These are phyloP conservation scores for Acorus calamus DNA, from an alignment of 106 monocot genomes.

Conservation along the genomic window DNA sequence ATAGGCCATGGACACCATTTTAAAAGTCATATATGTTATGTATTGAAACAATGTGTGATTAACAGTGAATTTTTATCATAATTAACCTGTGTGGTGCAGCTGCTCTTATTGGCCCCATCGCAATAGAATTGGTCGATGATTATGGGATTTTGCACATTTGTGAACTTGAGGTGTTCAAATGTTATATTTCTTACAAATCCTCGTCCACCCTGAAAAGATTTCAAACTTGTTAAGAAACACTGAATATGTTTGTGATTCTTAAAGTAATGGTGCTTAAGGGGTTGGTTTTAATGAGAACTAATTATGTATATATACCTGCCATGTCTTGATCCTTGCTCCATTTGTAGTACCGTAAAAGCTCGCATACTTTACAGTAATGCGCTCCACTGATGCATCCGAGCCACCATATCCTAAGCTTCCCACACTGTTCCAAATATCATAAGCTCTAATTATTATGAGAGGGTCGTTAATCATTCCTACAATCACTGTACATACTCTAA, in stretches of 20 bases:
- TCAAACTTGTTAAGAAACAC: too few species aligned
- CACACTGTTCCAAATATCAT: background rate
- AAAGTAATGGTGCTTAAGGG: too few species aligned
- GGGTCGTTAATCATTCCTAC: too few species aligned
- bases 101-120: background rate
- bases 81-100: background rate
- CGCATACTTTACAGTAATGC: constrained; percentile 6
- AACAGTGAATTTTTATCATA: too few species aligned
- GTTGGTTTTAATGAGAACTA: too few species aligned
- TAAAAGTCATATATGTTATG: too few species aligned
- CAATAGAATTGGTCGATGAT: constrained; percentile 14
- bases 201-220: background rate
- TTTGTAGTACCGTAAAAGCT: constrained; percentile 14
- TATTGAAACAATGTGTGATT: too few species aligned
- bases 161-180: constrained; percentile 11
- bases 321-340: background rate
- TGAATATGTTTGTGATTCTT: too few species aligned
- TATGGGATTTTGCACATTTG: constrained; percentile 11
- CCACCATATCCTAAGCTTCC: constrained; percentile 29
- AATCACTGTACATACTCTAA: too few species aligned
- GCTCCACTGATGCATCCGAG: constrained; percentile 7
- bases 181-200: constrained; percentile 16
- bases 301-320: too few species aligned
- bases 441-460: too few species aligned
- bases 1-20: too few species aligned